Conservation (phyloP, 2,329 filamentous ascomycete genomes). For the Achaetomium macrosporum region DNA sequence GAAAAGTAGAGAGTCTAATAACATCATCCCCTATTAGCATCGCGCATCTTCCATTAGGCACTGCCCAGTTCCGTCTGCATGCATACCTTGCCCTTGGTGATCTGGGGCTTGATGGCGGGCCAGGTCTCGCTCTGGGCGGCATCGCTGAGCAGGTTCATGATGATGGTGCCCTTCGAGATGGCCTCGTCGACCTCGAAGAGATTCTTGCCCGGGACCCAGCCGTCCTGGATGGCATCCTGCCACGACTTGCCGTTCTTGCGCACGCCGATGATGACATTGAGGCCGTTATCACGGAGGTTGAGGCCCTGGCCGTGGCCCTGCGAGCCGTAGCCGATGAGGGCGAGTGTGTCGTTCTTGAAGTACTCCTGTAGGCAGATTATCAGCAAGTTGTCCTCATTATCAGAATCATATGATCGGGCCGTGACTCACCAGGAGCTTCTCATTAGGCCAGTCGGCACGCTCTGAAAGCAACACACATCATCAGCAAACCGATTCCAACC, state of each 20-base stretch:
- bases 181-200: constrained; percentile 97
- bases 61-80: background rate
- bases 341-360: constrained; percentile 99
- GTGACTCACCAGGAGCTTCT: constrained; percentile 86
- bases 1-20: constrained; percentile 96
- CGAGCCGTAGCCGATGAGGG: constrained; percentile 96
- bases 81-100: constrained; percentile 94
- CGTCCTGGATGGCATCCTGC: constrained; percentile 95
- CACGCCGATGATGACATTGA: constrained; percentile 98
- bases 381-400: constrained; percentile 1
- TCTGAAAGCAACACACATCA: constrained; percentile 47
- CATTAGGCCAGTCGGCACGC: constrained; percentile 95
- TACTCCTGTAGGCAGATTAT: constrained; percentile 60
- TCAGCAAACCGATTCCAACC: background rate
- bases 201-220: constrained; percentile 98
- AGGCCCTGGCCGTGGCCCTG: constrained; percentile 99
- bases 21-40: background rate
- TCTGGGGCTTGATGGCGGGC: constrained; percentile 95
- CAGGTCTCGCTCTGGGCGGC: constrained; percentile 98
- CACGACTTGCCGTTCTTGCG: constrained; percentile 97
- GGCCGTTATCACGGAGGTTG: constrained; percentile 98
- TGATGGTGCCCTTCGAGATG: constrained; percentile 83
- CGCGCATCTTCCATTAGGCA: background rate
- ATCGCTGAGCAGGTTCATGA: constrained; percentile 99
- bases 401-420: constrained; percentile 2